Conservation (phyloP, 2,329 filamentous ascomycete genomes). For the Pseudophaeomoniella oleicola region DNA sequence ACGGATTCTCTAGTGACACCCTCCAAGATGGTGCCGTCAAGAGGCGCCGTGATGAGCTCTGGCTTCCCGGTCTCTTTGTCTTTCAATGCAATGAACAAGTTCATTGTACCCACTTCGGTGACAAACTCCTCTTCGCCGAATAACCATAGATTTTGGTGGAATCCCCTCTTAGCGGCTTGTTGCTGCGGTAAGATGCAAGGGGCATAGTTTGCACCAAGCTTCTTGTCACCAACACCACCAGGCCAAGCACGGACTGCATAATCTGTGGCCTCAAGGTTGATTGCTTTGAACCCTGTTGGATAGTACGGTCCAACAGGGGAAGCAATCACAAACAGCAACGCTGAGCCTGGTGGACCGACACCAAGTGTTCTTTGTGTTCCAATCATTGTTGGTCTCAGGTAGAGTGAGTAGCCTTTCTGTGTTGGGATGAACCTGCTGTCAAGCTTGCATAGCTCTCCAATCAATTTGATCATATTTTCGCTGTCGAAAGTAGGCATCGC, state of each 20-base stretch:
- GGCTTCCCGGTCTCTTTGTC: constrained; percentile 80
- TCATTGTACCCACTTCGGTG: constrained; percentile 98
- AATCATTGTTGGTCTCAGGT: constrained; percentile 92
- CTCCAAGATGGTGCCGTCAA: constrained; percentile 92
- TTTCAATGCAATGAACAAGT: constrained; percentile 78
- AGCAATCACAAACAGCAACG: constrained; percentile 86
- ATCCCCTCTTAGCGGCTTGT: constrained; percentile 77
- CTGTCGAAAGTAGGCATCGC: constrained; percentile 76
- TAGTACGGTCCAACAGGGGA: constrained; percentile 97
- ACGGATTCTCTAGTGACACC: constrained; percentile 90
- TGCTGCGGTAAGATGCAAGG: constrained; percentile 95
- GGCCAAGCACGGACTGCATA: constrained; percentile 97
- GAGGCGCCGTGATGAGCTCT: constrained; percentile 84
- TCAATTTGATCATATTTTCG: constrained; percentile 61
- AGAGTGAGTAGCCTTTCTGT: constrained; percentile 78
- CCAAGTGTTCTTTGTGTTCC: constrained; percentile 91
- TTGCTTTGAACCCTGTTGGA: constrained; percentile 93
- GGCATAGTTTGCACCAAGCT: constrained; percentile 98
- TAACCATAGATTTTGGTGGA: constrained; percentile 97
- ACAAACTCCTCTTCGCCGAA: constrained; percentile 93
- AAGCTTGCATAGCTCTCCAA: constrained; percentile 62
- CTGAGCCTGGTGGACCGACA: constrained; percentile 80
- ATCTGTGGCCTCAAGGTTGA: constrained; percentile 88
- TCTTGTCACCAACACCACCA: constrained; percentile 93
- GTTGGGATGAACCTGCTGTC: constrained; percentile 84